Conservation (phyloP, 1,284 basidiomycete species). For the Abortiporus biennis region DNA sequence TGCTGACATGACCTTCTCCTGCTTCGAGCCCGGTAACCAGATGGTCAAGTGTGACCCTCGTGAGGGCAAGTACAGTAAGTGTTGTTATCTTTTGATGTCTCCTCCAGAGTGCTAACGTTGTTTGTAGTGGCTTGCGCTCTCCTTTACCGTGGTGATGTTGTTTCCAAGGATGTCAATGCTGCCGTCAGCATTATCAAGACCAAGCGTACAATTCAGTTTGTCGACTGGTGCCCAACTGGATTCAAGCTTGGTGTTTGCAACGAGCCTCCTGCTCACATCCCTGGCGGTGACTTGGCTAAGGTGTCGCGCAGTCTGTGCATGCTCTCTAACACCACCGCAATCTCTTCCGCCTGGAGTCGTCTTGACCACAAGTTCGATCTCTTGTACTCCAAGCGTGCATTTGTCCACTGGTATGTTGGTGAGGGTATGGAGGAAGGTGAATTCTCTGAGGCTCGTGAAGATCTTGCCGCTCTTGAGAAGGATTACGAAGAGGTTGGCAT, state of each 20-base stretch:
- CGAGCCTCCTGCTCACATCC: conserved; percentile 80
- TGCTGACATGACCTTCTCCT: conserved; percentile 90
- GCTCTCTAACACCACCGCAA: conserved; percentile 85
- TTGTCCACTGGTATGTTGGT: conserved; percentile 93
- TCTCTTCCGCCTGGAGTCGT: conserved; percentile 84
- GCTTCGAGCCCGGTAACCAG: conserved; percentile 91
- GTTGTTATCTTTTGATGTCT: not conserved
- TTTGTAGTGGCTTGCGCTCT: conserved; percentile 64
- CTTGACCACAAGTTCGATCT: conserved; percentile 99
- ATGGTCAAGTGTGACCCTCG: conserved; percentile 84
- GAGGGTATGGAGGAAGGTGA: conserved; percentile 99
- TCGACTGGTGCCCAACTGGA: conserved; percentile 89
- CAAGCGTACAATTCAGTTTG: conserved; percentile 77
- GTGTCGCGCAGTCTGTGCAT: conserved; percentile 86
- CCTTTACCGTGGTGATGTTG: conserved; percentile 83
- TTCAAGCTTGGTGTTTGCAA: conserved; percentile 92
- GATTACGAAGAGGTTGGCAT: conserved; percentile 95
- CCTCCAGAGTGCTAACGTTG: conserved; percentile 11
- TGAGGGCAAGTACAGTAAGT: conserved; percentile 81
- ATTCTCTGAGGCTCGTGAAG: conserved; percentile 96
- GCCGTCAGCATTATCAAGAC: conserved; percentile 86
- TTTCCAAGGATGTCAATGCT: conserved; percentile 86
- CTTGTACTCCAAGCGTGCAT: conserved; percentile 89
- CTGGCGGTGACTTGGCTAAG: conserved; percentile 84
- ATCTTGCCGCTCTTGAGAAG: conserved; percentile 95